Evolutionary conservation across 768 basidiomycete species (phyloP), one percentile per base, ranked within the genome.

Genomic region (Phylloporus sp.): DNA sequence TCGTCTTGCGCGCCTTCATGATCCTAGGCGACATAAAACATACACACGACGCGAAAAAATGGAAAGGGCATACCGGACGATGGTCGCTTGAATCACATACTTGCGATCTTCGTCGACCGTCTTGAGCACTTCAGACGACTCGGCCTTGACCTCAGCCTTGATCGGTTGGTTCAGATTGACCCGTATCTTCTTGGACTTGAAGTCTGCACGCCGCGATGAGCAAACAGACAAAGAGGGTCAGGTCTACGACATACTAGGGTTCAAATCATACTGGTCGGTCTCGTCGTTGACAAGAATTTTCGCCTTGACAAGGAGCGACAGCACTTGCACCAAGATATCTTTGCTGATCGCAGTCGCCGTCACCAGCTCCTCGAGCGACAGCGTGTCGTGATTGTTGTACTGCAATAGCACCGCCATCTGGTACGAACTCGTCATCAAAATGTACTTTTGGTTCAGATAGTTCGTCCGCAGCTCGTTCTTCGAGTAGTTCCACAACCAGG

Each of bases 401-500:
- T 93, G 92, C 49, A 92, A 65, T 29, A 98, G 75, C n/a, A 98
- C 84, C 9, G 90, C 89, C 79, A 89, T 90, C 69, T 99, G 96
- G 69, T 87, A 97, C 9, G 92, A 81, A 57, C 89, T 93, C 26
- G 90, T 91, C 84, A 93, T 90, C 63, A 98, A 72, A 57, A 95
- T 92, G 71, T 97, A 97, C 68, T 93, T 96, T 68, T 93, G 91
- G 60, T 84, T 85, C 44, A 90, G 75, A 68, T 96, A 92, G 61
- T 88, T 93, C 53, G 94, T 94, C 46, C 86, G 81, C 6, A 99
- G 78, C 64, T 99, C 96, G 69, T 94, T 94, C 73, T 95, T 95
- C 45, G 85, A 92, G 65, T 94, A 90, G 61, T 97, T 95, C 96
- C 96, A 99, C 9, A 98, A 71, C 95, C 95, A 99, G 1, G 90